A percentile compares a stretch with the other conserved stretches of the same genome.
These are phyloP conservation scores for Pythium insidiosum DNA, from an alignment of 352 stramenopile species.

Conservation along the genomic window DNA sequence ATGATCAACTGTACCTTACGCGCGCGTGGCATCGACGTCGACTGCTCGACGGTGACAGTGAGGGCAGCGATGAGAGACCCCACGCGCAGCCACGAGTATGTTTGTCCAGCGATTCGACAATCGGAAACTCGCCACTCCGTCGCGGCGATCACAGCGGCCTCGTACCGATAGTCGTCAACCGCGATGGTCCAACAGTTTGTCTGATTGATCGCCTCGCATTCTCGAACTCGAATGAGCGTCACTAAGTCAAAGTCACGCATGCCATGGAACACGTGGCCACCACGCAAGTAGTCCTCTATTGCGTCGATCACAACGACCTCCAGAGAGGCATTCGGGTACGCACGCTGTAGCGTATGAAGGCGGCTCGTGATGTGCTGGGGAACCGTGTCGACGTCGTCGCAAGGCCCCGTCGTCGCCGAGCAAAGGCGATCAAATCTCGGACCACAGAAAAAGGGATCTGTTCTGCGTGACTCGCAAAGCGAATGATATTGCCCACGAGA, in stretches of 20 bases:
- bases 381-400: not conserved
- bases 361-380: not conserved
- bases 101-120: not conserved
- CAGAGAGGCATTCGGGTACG: not conserved
- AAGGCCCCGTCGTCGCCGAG: too few relatives aligned
- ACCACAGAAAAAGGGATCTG: too few relatives aligned
- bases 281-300: not conserved
- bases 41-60: not conserved
- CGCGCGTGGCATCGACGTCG: too few relatives aligned
- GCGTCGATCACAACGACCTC: not conserved
- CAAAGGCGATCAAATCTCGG: too few relatives aligned
- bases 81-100: not conserved
- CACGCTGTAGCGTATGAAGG: not conserved
- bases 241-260: not conserved
- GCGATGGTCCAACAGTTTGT: not conserved
- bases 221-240: not conserved
- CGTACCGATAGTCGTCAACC: conserved; percentile 1
- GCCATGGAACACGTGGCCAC: not conserved
- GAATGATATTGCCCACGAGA: too few relatives aligned
- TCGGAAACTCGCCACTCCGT: not conserved
- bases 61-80: not conserved
- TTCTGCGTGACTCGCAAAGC: too few relatives aligned
- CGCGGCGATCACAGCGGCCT: not conserved
- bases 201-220: not conserved
- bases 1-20: too few relatives aligned